Evolutionary conservation across 2,329 filamentous ascomycete species (phyloP).

Genomic region (Arthrobotrys sinensis): DNA sequence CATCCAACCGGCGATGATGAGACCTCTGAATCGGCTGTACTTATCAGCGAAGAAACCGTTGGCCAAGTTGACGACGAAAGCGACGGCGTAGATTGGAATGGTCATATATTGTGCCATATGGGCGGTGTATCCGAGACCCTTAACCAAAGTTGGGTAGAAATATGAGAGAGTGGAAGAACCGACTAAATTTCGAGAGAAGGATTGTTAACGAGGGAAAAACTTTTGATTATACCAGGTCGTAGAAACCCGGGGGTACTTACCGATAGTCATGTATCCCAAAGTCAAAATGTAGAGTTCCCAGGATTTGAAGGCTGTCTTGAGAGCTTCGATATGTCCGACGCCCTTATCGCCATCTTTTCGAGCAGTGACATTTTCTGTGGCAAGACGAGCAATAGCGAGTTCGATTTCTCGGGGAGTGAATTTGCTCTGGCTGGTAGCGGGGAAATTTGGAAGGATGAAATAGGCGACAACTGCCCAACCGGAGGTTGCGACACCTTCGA

Average conservation of each 20-base stretch:
- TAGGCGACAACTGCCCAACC: slow-evolving; percentile 68
- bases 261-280: slow-evolving; percentile 70
- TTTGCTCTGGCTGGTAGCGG: slow-evolving; percentile 68
- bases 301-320: slow-evolving; percentile 68
- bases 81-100: slow-evolving; percentile 72
- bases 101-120: slow-evolving; percentile 65
- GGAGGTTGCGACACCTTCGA: slow-evolving; percentile 68
- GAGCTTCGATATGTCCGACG: slow-evolving; percentile 66
- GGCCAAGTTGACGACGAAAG: slow-evolving; percentile 71
- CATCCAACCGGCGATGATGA: slow-evolving; percentile 72
- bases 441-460: slow-evolving; percentile 72
- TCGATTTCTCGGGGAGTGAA: slow-evolving; percentile 68
- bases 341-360: slow-evolving; percentile 64
- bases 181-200: slow-evolving; percentile 61
- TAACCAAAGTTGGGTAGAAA: slow-evolving; percentile 73
- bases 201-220: slow-evolving; percentile 63
- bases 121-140: slow-evolving; percentile 70
- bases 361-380: slow-evolving; percentile 68
- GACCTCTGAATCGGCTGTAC: slow-evolving; percentile 69
- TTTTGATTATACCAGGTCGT: slow-evolving; percentile 13
- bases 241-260: slow-evolving; percentile 33
- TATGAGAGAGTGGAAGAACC: slow-evolving; percentile 72
- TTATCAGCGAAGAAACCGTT: slow-evolving; percentile 71
- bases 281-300: slow-evolving; percentile 71
- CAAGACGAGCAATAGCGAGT: slow-evolving; percentile 69